phyloP scores from a whole-genome alignment of 257 asterid species.

The Coffea canephora region DNA sequence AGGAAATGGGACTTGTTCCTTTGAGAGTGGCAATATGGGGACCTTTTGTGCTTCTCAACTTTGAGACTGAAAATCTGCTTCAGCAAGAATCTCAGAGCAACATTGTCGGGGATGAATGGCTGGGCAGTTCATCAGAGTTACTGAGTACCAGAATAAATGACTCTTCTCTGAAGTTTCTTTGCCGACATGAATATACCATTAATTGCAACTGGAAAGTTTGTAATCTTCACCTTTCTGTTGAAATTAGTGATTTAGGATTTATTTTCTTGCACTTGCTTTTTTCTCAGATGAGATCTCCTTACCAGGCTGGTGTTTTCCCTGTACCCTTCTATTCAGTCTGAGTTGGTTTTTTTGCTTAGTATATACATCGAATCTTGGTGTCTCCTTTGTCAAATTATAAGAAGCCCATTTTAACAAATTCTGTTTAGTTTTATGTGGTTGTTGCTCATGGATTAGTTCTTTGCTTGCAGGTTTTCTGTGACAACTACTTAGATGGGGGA shows the following conservation, averaged over 20 bases:
- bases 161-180: constrained; percentile 52
- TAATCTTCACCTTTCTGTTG: constrained; percentile 14
- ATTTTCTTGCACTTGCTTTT: no score
- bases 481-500: constrained; percentile 93
- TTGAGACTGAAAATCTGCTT: constrained; percentile 32
- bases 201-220: constrained; percentile 95
- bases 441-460: neutral
- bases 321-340: neutral
- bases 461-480: constrained; percentile 78
- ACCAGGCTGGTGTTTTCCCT: neutral
- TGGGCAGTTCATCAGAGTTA: constrained; percentile 64
- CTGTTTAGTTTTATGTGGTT: neutral
- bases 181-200: constrained; percentile 66
- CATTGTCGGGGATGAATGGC: constrained; percentile 62
- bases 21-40: constrained; percentile 74
- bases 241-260: neutral
- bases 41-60: constrained; percentile 68
- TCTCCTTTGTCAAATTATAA: neutral
- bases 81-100: constrained; percentile 31
- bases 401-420: neutral
- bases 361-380: neutral
- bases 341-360: neutral
- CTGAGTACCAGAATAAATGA: constrained; percentile 54
- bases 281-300: neutral
- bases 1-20: constrained; percentile 85